These are phyloP conservation scores for Botrytis fragariae DNA, from an alignment of 2,329 filamentous ascomycete genomes.

Conservation along the genomic window DNA sequence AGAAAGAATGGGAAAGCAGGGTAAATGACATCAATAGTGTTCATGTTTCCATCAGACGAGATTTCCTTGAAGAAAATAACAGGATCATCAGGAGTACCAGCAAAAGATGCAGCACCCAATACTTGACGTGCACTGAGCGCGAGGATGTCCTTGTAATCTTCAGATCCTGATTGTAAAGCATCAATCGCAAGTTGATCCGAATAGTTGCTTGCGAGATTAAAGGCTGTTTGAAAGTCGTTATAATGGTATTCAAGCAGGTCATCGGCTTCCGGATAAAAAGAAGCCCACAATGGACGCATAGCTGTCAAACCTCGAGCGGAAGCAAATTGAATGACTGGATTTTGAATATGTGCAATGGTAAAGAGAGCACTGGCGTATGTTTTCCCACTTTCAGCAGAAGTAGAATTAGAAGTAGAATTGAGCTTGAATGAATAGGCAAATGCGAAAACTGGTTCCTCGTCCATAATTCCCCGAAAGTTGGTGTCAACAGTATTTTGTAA, in stretches of 20 bases:
- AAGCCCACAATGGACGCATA: constrained; percentile 79
- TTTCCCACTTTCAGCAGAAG: constrained; percentile 30
- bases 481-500: constrained; percentile 65
- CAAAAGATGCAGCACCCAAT: constrained; percentile 74
- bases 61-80: constrained; percentile 84
- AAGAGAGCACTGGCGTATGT: constrained; percentile 61
- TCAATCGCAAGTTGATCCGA: constrained; percentile 68
- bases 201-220: constrained; percentile 66
- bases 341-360: constrained; percentile 73
- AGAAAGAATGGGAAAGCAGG: constrained; percentile 83
- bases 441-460: constrained; percentile 78
- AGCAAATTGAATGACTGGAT: constrained; percentile 77
- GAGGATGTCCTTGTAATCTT: constrained; percentile 74
- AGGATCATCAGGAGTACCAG: constrained; percentile 67
- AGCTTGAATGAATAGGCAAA: constrained; percentile 66
- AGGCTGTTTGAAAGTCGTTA: constrained; percentile 65
- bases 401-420: constrained; percentile 39
- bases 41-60: constrained; percentile 79
- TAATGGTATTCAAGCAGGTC: constrained; percentile 75
- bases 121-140: constrained; percentile 77
- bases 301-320: constrained; percentile 70
- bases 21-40: constrained; percentile 86
- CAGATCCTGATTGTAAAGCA: constrained; percentile 70
- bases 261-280: constrained; percentile 63
- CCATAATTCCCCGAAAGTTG: constrained; percentile 68